These are phyloP conservation scores for Boechera stricta DNA, from an alignment of 345 rosid species.

Conservation along the genomic window DNA sequence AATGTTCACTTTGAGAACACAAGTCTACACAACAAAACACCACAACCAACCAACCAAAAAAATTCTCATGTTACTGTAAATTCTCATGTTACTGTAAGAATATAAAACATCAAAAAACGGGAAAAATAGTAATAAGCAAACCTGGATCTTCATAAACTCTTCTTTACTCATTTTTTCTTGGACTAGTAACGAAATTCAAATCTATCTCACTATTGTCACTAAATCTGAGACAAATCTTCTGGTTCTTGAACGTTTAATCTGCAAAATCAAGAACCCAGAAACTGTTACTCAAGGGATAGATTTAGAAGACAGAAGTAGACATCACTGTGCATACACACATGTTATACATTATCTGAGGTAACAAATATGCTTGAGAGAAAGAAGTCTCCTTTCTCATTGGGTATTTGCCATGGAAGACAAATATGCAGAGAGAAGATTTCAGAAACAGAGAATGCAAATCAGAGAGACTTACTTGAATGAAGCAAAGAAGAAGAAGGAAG, in stretches of 20 bases:
- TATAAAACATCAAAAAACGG: background rate
- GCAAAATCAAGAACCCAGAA: constrained; percentile 22
- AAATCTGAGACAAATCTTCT: constrained; percentile 57
- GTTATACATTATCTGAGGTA: constrained; percentile 34
- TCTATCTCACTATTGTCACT: constrained; percentile 17
- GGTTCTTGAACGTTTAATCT: constrained; percentile 31
- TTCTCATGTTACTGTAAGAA: constrained; percentile 22
- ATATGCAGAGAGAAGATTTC: constrained; percentile 27
- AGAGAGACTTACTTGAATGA: constrained; percentile 47
- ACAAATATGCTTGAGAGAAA: constrained; percentile 38
- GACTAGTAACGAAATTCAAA: constrained; percentile 9
- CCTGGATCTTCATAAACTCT: constrained; percentile 98
- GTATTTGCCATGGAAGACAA: constrained; percentile 30
- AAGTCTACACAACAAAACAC: constrained; percentile 74
- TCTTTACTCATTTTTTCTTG: constrained; percentile 83
- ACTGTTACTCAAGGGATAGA: background rate
- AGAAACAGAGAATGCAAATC: constrained; percentile 32
- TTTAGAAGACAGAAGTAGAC: constrained; percentile 27
- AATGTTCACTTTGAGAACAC: constrained; percentile 92
- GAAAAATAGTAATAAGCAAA: constrained; percentile 34
- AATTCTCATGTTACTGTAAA: constrained; percentile 26
- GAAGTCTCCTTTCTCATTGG: constrained; percentile 21
- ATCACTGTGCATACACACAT: constrained; percentile 3
- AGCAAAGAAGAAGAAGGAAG: constrained; percentile 43
- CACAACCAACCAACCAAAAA: background rate